These are phyloP conservation scores for Thielaviopsis musarum DNA, from an alignment of 2,329 filamentous ascomycete species.

Conservation along the genomic window DNA sequence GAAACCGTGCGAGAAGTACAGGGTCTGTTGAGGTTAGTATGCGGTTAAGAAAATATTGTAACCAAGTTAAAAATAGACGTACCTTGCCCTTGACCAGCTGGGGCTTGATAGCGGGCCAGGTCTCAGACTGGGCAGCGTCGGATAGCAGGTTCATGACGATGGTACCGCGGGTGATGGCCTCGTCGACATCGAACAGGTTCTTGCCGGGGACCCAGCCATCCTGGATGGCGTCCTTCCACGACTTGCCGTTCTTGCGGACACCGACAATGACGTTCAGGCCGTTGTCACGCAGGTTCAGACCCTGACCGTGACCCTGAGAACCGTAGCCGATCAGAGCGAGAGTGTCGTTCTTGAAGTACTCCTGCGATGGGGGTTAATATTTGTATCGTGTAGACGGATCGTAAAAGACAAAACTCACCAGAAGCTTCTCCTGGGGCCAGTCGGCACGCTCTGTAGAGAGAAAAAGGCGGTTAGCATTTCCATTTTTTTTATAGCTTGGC, in stretches of 20 bases:
- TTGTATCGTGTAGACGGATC: background rate
- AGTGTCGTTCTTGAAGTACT: constrained; percentile 99
- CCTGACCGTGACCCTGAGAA: constrained; percentile 96
- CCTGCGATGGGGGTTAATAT: constrained; percentile 30
- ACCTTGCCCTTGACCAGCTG: constrained; percentile 98
- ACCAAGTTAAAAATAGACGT: constrained; percentile 18
- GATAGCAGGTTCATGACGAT: constrained; percentile 98
- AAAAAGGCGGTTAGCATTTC: constrained; percentile 4
- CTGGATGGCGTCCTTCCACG: constrained; percentile 92
- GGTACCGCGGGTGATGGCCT: constrained; percentile 84
- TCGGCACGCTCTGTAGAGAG: constrained; percentile 67
- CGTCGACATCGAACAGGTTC: constrained; percentile 97
- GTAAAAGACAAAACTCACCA: constrained; percentile 42
- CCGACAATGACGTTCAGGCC: constrained; percentile 97
- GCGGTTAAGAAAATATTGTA: background rate
- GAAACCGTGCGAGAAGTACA: constrained; percentile 99
- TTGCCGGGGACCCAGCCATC: constrained; percentile 97
- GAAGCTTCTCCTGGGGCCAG: constrained; percentile 96
- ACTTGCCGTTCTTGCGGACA: constrained; percentile 95
- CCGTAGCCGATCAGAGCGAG: constrained; percentile 97
- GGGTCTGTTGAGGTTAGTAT: constrained; percentile 42
- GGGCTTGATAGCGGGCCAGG: constrained; percentile 96
- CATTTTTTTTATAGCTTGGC: background rate
- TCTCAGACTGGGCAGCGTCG: constrained; percentile 96
- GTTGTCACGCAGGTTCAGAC: constrained; percentile 98